Base-by-base conservation (phyloP, 192 early-diverging fungal species). In the Lobosporangium transversale region DNA sequence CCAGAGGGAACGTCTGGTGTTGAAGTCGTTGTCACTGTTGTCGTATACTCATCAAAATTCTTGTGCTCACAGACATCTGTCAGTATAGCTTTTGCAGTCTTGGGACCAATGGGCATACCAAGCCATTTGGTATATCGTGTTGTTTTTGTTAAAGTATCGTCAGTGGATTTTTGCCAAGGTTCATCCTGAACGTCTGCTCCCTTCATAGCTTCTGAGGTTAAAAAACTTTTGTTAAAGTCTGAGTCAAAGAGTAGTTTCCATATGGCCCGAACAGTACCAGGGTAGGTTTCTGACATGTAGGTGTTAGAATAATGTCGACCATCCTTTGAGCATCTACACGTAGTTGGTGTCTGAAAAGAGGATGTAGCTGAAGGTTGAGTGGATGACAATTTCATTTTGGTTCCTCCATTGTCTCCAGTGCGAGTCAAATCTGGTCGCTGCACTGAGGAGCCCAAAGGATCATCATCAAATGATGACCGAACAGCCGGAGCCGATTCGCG, bases 1-100 rank as follows among this genome's bases (percentile, higher is more conserved):
- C 87, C 87, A 11, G 82, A 79, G 37, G 87, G 87, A 15, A 88
- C 83, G 69, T 88, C 82, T 4, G 87, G 87, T 17, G 87, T 86
- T 32, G 70, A 79, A 4, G 87, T 88, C 3, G 80, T 78, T 1
- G 87, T 86, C 11, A 84, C 54, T 14, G 68, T 64, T 2, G 81
- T 79, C 11, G 82, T 59, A 26, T 81, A 83, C 10, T 80, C 56
- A 42, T 80, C 54, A 62, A 81, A 70, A 67, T 88, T 80, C 43
- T 68, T 62, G 53, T 80, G 49, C 21, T 81, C 50, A 24, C 75
- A 54, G 32, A 82, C 71, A 56, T 88, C 87, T 14, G 78, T 84
- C 47, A 86, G 26, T n/a, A 70, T 70, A 11, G 68, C 69, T 51
- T 79, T 80, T 4, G 81, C 75, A 14, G 68, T 68, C 43, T 80